Percentiles rank a stretch among this genome's conserved stretches.
Evolutionary conservation across 345 rosid genomes (phyloP).

Genomic region (Tarenaya hassleriana): DNA sequence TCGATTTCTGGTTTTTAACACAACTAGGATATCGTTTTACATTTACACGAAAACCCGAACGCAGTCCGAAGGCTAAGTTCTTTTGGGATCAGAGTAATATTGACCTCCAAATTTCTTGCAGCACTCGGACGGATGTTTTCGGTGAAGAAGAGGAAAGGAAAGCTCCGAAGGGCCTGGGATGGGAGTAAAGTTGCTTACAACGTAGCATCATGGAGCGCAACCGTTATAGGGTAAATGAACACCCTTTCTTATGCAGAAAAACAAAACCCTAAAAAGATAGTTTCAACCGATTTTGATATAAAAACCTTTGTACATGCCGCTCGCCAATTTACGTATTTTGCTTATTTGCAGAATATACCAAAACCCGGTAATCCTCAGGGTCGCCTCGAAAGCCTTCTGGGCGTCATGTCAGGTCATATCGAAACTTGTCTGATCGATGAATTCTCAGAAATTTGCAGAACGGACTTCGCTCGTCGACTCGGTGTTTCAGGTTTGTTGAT

Average conservation of each 20-base stretch:
- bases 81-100: too few relatives aligned
- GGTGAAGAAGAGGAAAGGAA: slow-evolving; percentile 74
- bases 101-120: slow-evolving; percentile 24
- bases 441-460: too few relatives aligned
- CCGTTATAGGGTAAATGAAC: slow-evolving; percentile 64
- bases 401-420: slow-evolving; percentile 77
- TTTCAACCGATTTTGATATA: too few relatives aligned
- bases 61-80: too few relatives aligned
- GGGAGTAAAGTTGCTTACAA: slow-evolving; percentile 93
- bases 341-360: slow-evolving; percentile 65
- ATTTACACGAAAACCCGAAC: too few relatives aligned
- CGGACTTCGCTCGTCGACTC: too few relatives aligned
- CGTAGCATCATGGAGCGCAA: slow-evolving; percentile 97
- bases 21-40: too few relatives aligned
- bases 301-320: too few relatives aligned
- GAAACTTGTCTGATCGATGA: slow-evolving; percentile 56
- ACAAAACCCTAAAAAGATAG: too few relatives aligned
- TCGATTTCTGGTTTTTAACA: too few relatives aligned
- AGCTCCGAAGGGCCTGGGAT: slow-evolving; percentile 97
- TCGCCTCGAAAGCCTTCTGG: slow-evolving; percentile 84
- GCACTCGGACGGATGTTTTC: slow-evolving; percentile 90
- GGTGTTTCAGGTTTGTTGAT: too few relatives aligned
- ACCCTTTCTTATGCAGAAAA: too few relatives aligned
- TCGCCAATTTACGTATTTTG: neutral
- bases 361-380: slow-evolving; percentile 69